These are phyloP conservation scores for Hypoxylon fragiforme DNA, from an alignment of 495 filamentous ascomycete species.

Conservation along the genomic window DNA sequence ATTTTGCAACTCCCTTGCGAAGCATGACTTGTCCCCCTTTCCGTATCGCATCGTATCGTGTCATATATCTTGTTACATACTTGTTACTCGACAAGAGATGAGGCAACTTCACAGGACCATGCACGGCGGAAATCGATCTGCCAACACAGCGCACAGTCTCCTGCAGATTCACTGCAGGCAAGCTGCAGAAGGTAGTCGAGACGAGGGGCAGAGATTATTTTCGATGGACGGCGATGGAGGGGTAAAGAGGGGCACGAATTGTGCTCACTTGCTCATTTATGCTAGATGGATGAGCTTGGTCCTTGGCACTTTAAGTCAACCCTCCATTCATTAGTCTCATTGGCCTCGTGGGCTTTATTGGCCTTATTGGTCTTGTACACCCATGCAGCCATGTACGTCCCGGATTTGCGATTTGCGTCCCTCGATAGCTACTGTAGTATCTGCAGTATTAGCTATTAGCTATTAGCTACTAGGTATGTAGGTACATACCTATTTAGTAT, in stretches of 20 bases:
- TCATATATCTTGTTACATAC: no score
- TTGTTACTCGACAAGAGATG: no score
- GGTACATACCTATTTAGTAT: no score
- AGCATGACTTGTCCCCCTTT: conserved; percentile 8
- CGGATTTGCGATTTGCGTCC: conserved; percentile 1
- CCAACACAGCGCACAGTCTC: conserved; percentile 39
- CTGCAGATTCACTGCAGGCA: conserved; percentile 36
- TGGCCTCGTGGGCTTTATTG: no score
- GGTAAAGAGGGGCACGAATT: conserved; percentile 40
- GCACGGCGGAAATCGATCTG: conserved; percentile 38
- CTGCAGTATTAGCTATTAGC: no score
- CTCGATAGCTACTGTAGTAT: conserved; percentile 2
- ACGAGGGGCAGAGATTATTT: conserved; percentile 36
- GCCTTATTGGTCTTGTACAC: no score
- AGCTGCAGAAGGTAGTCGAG: conserved; percentile 35
- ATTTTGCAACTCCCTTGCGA: conserved; percentile 10
- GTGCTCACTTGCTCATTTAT: no score
- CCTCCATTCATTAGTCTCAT: conserved; percentile 19
- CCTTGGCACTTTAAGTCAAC: conserved; percentile 24
- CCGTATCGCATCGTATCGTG: conserved; percentile 11
- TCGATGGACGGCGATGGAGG: conserved; percentile 35
- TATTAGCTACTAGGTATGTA: neutral
- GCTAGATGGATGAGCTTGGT: conserved; percentile 17
- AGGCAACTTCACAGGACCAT: conserved; percentile 31
- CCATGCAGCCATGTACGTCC: conserved; percentile 10